Percentiles rank a stretch among this genome's conserved stretches.
phyloP scores from a whole-genome alignment of 1,139 yeast species.

The Kodamaea derodonti region DNA sequence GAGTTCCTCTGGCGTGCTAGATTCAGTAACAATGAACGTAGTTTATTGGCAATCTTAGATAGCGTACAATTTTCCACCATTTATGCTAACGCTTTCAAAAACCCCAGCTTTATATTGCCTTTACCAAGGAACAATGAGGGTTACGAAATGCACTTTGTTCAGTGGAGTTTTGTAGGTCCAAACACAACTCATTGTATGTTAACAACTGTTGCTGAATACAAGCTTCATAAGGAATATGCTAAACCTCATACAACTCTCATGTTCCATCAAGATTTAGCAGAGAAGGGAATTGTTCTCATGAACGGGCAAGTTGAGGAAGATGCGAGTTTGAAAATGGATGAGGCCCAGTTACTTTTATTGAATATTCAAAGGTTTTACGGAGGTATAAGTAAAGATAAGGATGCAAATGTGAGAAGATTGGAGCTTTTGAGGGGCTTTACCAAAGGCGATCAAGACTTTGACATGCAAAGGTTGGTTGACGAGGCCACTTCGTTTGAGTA shows the following conservation, averaged over 20 bases:
- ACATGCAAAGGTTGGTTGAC: conserved; percentile 60
- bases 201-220: conserved; percentile 89
- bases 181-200: conserved; percentile 84
- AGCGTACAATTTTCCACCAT: conserved; percentile 55
- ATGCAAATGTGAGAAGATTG: conserved; percentile 44
- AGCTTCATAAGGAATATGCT: conserved; percentile 86
- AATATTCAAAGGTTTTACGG: conserved; percentile 90
- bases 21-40: conserved; percentile 57
- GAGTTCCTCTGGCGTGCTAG: conserved; percentile 89
- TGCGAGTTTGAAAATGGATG: conserved; percentile 58
- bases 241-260: conserved; percentile 90
- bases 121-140: conserved; percentile 55
- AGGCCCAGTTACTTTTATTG: conserved; percentile 73
- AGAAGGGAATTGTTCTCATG: conserved; percentile 73
- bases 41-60: conserved; percentile 64
- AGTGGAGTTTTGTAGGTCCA: conserved; percentile 90
- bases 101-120: conserved; percentile 75
- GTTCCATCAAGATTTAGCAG: conserved; percentile 77
- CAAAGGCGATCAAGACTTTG: conserved; percentile 59
- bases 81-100: conserved; percentile 62
- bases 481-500: conserved; percentile 70
- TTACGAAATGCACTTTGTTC: conserved; percentile 85
- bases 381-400: conserved; percentile 41
- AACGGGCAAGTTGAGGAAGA: conserved; percentile 81
- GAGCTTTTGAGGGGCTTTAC: conserved; percentile 66